Conservation (phyloP, 257 asterid species). For the Ligustrum vulgare region DNA sequence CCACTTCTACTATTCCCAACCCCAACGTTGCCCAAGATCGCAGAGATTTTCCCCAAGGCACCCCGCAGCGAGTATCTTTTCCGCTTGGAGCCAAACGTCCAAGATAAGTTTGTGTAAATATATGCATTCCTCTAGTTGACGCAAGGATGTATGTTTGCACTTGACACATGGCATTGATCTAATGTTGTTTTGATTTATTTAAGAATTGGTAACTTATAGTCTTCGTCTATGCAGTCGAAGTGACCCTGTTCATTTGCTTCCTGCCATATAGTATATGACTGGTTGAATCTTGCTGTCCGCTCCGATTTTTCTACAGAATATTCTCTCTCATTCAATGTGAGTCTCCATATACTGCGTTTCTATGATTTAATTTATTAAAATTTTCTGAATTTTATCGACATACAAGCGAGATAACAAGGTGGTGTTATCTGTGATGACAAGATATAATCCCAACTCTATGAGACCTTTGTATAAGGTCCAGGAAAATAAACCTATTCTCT, state of each 20-base stretch:
- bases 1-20: slow-evolving; percentile 30
- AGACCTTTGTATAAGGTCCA: slow-evolving; percentile 43
- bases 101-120: slow-evolving; percentile 28
- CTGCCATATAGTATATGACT: too few species aligned
- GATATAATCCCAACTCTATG: slow-evolving; percentile 62
- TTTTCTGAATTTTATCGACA: background rate
- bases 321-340: background rate
- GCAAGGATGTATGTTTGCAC: background rate
- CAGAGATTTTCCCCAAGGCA: slow-evolving; percentile 53
- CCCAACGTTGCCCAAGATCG: slow-evolving; percentile 41
- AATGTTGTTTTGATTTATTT: too few species aligned
- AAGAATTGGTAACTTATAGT: too few species aligned
- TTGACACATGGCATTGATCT: background rate
- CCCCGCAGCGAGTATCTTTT: slow-evolving; percentile 77
- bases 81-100: slow-evolving; percentile 63
- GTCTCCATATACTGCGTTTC: background rate
- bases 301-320: too few species aligned
- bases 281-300: too few species aligned
- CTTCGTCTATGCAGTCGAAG: too few species aligned
- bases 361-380: background rate
- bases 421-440: slow-evolving; percentile 46
- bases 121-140: background rate
- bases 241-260: too few species aligned
- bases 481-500: slow-evolving; percentile 25
- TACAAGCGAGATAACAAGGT: background rate